phyloP scores from a whole-genome alignment of 1,284 basidiomycete genomes.

The Pisolithus thermaeus region DNA sequence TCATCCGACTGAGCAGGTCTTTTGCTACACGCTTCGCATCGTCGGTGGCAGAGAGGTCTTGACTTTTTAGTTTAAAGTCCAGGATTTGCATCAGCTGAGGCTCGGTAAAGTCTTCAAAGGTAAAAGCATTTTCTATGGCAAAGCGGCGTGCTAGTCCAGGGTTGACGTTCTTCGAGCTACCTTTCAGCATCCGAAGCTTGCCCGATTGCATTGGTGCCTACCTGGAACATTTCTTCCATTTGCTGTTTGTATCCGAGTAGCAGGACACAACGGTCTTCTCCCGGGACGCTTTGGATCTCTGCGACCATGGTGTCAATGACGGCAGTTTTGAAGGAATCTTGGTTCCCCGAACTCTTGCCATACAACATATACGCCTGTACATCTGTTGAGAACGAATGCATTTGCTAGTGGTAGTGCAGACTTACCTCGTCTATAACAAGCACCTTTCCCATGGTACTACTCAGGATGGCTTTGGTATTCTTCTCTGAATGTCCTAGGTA shows the following conservation, averaged over 20 bases:
- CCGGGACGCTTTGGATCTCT: conserved; percentile 59
- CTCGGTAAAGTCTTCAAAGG: conserved; percentile 58
- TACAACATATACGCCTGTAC: conserved; percentile 63
- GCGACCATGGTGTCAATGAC: conserved; percentile 71
- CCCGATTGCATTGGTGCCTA: conserved; percentile 16
- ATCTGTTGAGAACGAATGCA: neutral
- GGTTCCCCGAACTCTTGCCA: conserved; percentile 28
- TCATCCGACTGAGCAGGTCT: conserved; percentile 43
- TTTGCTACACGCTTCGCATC: conserved; percentile 51
- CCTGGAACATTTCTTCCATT: conserved; percentile 69
- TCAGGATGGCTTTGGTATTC: conserved; percentile 58
- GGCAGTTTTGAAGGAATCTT: conserved; percentile 53
- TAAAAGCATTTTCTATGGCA: conserved; percentile 59
- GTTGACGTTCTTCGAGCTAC: conserved; percentile 51
- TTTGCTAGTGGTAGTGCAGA: neutral
- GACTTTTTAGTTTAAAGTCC: conserved; percentile 48
- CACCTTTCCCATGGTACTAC: conserved; percentile 53
- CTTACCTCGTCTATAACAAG: conserved; percentile 62
- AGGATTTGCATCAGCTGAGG: conserved; percentile 46
- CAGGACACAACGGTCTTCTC: conserved; percentile 63
- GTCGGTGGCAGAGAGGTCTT: conserved; percentile 51
- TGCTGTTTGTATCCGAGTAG: conserved; percentile 58
- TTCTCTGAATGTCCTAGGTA: conserved; percentile 52
- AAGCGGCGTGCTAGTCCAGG: conserved; percentile 58
- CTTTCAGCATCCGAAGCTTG: neutral